Percentiles rank a stretch among this genome's conserved stretches.
Evolutionary conservation across 805 yeast genomes (phyloP).

Genomic region (Myxozyma melibiosi): DNA sequence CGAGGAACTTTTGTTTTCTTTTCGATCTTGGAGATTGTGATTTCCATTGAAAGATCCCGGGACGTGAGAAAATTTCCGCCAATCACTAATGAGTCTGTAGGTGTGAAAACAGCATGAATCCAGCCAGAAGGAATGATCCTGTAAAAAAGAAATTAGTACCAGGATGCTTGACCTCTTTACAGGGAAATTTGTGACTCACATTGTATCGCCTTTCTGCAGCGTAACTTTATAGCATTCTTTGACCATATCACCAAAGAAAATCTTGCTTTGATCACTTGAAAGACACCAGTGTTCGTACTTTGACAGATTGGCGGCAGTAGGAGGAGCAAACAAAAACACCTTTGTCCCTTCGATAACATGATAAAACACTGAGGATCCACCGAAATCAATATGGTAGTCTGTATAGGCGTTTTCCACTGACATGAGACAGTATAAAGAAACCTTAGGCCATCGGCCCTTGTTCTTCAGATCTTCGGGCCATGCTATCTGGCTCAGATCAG

Average conservation of each 20-base stretch:
- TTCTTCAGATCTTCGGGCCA: slow-evolving; percentile 50
- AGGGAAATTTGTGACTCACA: slow-evolving; percentile 38
- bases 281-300: slow-evolving; percentile 74
- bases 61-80: slow-evolving; percentile 86
- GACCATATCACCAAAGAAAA: slow-evolving; percentile 64
- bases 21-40: slow-evolving; percentile 65
- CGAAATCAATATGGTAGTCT: slow-evolving; percentile 89
- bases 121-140: slow-evolving; percentile 83
- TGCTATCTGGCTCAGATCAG: slow-evolving; percentile 69
- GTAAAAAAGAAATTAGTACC: neutral
- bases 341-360: slow-evolving; percentile 77
- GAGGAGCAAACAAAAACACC: slow-evolving; percentile 76
- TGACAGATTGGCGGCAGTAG: slow-evolving; percentile 62
- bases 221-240: slow-evolving; percentile 57
- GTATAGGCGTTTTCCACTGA: slow-evolving; percentile 79
- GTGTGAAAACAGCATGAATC: slow-evolving; percentile 89
- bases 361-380: slow-evolving; percentile 90
- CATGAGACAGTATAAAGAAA: slow-evolving; percentile 60
- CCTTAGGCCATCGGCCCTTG: slow-evolving; percentile 41
- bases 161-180: neutral
- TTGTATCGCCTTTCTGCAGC: slow-evolving; percentile 65
- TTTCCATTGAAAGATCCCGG: slow-evolving; percentile 62
- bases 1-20: slow-evolving; percentile 68
- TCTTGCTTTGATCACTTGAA: slow-evolving; percentile 59
- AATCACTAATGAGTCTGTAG: slow-evolving; percentile 74